A percentile compares a stretch with the other conserved stretches of the same genome.
phyloP scores from a whole-genome alignment of 2,329 filamentous ascomycete genomes.

The Trichoderma gracile region DNA sequence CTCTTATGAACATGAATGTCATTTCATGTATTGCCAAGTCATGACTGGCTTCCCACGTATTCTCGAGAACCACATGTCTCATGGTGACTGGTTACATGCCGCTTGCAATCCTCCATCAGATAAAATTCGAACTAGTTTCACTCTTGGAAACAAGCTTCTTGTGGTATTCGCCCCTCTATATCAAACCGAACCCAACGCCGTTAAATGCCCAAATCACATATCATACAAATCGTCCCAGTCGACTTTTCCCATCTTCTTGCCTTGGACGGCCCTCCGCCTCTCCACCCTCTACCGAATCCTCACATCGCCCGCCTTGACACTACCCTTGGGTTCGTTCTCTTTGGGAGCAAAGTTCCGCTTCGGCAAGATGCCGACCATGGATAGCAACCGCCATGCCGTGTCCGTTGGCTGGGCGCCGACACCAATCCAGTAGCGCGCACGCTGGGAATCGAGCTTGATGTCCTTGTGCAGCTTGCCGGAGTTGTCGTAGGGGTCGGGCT shows the following conservation, averaged over 20 bases:
- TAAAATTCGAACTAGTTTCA: neutral
- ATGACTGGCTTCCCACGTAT: no score
- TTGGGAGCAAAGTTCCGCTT: slow-evolving; percentile 42
- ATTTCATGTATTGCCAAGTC: no score
- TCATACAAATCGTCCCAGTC: slow-evolving; percentile 17
- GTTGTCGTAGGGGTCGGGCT: slow-evolving; percentile 58
- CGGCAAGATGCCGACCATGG: slow-evolving; percentile 63
- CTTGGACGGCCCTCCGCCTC: neutral
- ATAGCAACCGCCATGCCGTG: slow-evolving; percentile 80
- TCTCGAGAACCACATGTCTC: no score
- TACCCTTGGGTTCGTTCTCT: slow-evolving; percentile 32
- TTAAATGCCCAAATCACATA: slow-evolving; percentile 25
- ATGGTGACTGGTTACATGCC: no score
- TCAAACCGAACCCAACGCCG: slow-evolving; percentile 21
- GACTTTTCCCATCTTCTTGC: neutral
- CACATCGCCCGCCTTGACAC: slow-evolving; percentile 34
- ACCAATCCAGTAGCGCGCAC: slow-evolving; percentile 94
- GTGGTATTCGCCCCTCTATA: slow-evolving; percentile 18
- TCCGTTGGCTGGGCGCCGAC: slow-evolving; percentile 95
- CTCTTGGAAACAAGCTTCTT: neutral
- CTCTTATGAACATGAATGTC: no score
- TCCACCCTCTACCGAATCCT: slow-evolving; percentile 35
- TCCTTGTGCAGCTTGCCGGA: slow-evolving; percentile 82
- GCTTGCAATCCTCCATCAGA: neutral
- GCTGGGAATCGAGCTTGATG: slow-evolving; percentile 76